Base-by-base conservation (phyloP, 2,329 filamentous ascomycete genomes). In the Aureobasidium sp. region DNA sequence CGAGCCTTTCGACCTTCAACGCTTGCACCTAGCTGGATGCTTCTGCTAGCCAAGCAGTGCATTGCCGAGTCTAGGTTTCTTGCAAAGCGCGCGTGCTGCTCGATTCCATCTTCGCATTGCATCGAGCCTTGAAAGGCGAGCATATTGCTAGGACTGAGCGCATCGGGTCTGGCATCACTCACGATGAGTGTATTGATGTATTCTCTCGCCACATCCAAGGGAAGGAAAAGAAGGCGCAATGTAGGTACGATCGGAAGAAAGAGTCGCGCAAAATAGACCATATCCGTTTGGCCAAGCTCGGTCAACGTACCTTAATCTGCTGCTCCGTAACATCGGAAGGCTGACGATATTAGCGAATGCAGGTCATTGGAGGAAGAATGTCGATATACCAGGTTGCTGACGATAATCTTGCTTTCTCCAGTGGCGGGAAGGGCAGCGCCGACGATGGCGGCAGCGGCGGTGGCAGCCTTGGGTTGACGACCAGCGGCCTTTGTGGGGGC, bases 221-320 rank as follows among this genome's bases (percentile, higher is more conserved):
- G 24, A 35, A 19, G 34, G 17, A 41, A 45, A 38, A 24, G 24
- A 51, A 32, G 44, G 19, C 30, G 45, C 25, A 38, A 21, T n/a
- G 11, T n/a, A 55, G 45, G 47, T 55, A 51, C 22, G 39, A 55
- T 51, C 45, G 55, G 25, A 51, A 61, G 61, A 60, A 64, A 61
- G 54, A 59, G 55, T 55, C 57, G 48, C 54, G 56, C 58, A 60
- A 62, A 64, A 53, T 38, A 30, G 54, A 53, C 53, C 54, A 55
- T 59, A 62, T 69, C 22, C 69, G 70, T 63, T 68, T 64, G 69
- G 66, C 69, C 63, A 58, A 55, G 85, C 78, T 86, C 81, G 79
- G 84, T 90, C 86, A 90, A 98, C 93, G 94, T 98, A 98, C 93
- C 93, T 98, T 97, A 78, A 98, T 94, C 84, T 94, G 88, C 77